Percentiles rank a stretch among this genome's conserved stretches.
phyloP scores from a whole-genome alignment of 495 filamentous ascomycete species.

The Cairneyella variabilis region DNA sequence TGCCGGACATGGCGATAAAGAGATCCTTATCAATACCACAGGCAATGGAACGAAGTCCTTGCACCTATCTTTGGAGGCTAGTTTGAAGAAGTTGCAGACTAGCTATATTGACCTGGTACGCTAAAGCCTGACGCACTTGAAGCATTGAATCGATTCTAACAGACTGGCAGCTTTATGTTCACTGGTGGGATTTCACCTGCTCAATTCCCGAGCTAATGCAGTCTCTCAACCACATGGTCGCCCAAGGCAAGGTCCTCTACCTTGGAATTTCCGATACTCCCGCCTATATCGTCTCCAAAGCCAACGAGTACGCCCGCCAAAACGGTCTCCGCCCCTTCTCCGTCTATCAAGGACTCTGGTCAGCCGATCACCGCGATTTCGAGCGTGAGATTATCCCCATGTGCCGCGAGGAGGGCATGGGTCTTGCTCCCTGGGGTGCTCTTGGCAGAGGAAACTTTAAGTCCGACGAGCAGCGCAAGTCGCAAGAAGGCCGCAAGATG shows the following conservation, averaged over 20 bases:
- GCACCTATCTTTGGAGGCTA: slow-evolving; percentile 46
- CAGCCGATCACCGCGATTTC: slow-evolving; percentile 56
- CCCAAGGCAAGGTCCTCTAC: slow-evolving; percentile 63
- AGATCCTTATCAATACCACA: slow-evolving; percentile 51
- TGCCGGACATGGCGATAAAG: slow-evolving; percentile 30
- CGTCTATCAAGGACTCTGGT: slow-evolving; percentile 67
- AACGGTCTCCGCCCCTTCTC: slow-evolving; percentile 61
- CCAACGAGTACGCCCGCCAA: slow-evolving; percentile 63
- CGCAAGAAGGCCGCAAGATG: slow-evolving; percentile 14
- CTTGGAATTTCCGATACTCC: slow-evolving; percentile 66
- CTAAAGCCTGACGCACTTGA: slow-evolving; percentile 1
- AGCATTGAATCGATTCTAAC: neutral
- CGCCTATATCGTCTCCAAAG: slow-evolving; percentile 66
- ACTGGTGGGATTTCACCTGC: slow-evolving; percentile 60
- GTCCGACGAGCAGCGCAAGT: slow-evolving; percentile 40
- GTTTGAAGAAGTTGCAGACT: slow-evolving; percentile 58
- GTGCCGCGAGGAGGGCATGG: slow-evolving; percentile 66
- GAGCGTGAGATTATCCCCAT: slow-evolving; percentile 71
- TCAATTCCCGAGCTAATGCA: slow-evolving; percentile 68
- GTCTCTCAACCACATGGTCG: slow-evolving; percentile 55
- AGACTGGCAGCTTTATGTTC: slow-evolving; percentile 41
- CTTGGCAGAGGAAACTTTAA: slow-evolving; percentile 64
- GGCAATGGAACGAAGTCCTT: slow-evolving; percentile 61
- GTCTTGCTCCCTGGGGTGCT: slow-evolving; percentile 57
- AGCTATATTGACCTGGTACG: slow-evolving; percentile 56